These are phyloP conservation scores for Elaphomyces granulatus DNA, from an alignment of 495 filamentous ascomycete species.

Conservation along the genomic window DNA sequence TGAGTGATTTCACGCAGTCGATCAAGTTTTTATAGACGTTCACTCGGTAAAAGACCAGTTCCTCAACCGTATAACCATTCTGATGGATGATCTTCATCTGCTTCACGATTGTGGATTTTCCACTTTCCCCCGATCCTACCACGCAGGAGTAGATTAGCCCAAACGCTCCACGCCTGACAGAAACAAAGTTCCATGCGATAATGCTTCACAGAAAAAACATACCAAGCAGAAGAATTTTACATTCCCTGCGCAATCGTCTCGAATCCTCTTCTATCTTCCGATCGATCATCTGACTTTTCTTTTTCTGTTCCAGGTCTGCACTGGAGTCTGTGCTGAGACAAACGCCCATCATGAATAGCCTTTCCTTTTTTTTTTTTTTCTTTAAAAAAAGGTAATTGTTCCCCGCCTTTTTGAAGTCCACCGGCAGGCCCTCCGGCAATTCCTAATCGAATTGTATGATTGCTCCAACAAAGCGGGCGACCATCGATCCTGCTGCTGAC, in stretches of 20 bases:
- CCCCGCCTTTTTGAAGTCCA: constrained; percentile 6
- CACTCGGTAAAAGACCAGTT: constrained; percentile 80
- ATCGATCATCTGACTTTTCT: constrained; percentile 87
- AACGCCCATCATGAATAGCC: constrained; percentile 64
- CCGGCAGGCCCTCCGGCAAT: background rate
- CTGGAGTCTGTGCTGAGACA: constrained; percentile 70
- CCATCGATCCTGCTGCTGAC: background rate
- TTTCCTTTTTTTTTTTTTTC: too few relatives aligned
- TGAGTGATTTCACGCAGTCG: constrained; percentile 87
- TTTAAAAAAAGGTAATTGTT: constrained; percentile 8
- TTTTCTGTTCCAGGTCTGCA: constrained; percentile 80
- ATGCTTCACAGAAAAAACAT: constrained; percentile 17
- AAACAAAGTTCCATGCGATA: background rate
- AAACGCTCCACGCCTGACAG: background rate
- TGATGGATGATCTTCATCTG: constrained; percentile 99
- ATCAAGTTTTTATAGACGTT: constrained; percentile 97
- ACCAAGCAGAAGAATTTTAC: constrained; percentile 96
- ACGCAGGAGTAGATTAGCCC: constrained; percentile 8
- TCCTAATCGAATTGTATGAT: background rate
- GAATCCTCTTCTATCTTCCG: constrained; percentile 85
- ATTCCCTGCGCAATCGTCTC: constrained; percentile 79
- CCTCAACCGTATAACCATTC: constrained; percentile 86
- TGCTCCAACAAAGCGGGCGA: background rate
- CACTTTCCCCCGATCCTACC: constrained; percentile 89
- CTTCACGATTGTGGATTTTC: constrained; percentile 97